Conservation (phyloP, 805 yeast species). For the Wickerhamomyces silvicola region DNA sequence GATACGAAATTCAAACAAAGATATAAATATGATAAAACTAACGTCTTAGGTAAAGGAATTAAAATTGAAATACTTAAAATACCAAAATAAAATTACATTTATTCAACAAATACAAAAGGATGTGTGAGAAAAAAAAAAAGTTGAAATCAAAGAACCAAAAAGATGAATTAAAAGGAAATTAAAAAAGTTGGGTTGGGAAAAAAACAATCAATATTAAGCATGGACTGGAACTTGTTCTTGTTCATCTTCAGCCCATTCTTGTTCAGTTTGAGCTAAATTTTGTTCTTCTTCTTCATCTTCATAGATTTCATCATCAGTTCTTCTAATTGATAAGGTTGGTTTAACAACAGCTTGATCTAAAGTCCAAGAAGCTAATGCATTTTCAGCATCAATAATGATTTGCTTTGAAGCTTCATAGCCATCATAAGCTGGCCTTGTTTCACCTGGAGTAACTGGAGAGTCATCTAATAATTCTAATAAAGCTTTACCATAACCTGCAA, state of each 20-base stretch:
- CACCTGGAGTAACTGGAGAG: slow-evolving; percentile 86
- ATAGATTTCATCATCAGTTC: slow-evolving; percentile 46
- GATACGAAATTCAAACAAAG: slow-evolving; percentile 15
- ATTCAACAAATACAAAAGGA: too few species aligned
- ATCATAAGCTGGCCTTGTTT: slow-evolving; percentile 83
- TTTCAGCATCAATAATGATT: slow-evolving; percentile 80
- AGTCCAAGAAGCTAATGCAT: slow-evolving; percentile 79
- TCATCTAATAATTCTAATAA: slow-evolving; percentile 77
- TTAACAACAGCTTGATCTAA: slow-evolving; percentile 75
- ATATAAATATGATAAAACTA: slow-evolving; percentile 12
- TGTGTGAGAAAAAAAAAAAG: too few species aligned
- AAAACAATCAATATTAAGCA: too few species aligned
- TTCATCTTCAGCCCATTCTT: slow-evolving; percentile 43
- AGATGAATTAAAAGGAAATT: neutral
- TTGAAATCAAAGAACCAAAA: neutral
- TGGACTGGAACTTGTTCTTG: slow-evolving; percentile 20
- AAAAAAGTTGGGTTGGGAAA: too few species aligned
- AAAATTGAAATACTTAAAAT: slow-evolving; percentile 17
- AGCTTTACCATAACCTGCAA: slow-evolving; percentile 89
- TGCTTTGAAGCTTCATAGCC: slow-evolving; percentile 87
- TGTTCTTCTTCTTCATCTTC: slow-evolving; percentile 46
- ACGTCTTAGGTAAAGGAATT: slow-evolving; percentile 11
- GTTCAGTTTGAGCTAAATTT: slow-evolving; percentile 43
- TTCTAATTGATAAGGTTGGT: slow-evolving; percentile 68
- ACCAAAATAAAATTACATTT: slow-evolving; percentile 2